Evolutionary conservation across 1,284 basidiomycete species (phyloP).

Genomic region (Serendipita sp.): DNA sequence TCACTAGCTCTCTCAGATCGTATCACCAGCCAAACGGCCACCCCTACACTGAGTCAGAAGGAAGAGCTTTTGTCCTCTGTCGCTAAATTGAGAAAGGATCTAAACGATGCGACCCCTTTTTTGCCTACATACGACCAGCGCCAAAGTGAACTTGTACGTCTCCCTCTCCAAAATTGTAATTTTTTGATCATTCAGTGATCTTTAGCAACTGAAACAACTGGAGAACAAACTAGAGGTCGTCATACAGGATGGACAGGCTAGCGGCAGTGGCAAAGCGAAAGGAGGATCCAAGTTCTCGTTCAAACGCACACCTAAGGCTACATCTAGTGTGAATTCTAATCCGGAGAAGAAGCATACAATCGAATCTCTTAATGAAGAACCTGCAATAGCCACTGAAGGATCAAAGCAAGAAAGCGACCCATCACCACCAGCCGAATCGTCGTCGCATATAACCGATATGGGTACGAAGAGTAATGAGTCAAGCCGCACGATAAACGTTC

Average conservation of each 20-base stretch:
- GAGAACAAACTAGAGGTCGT: slow-evolving; percentile 39
- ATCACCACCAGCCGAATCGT: background rate
- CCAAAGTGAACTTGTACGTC: slow-evolving; percentile 49
- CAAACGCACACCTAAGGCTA: slow-evolving; percentile 29
- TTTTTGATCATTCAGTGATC: background rate
- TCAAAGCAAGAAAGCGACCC: slow-evolving; percentile 12
- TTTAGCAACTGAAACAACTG: slow-evolving; percentile 44
- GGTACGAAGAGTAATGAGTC: background rate
- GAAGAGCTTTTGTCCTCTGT: background rate
- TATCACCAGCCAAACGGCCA: background rate
- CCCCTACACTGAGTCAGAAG: background rate
- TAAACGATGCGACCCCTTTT: slow-evolving; percentile 44
- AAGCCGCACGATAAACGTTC: background rate
- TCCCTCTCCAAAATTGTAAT: background rate
- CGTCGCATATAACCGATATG: slow-evolving; percentile 7
- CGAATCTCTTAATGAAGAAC: too few relatives aligned
- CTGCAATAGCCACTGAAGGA: too few relatives aligned
- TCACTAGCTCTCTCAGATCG: background rate
- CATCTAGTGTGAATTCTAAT: background rate
- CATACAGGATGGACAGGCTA: slow-evolving; percentile 29
- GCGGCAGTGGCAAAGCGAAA: slow-evolving; percentile 14
- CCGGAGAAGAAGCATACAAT: too few relatives aligned
- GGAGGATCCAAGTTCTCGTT: slow-evolving; percentile 44
- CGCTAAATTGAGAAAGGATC: slow-evolving; percentile 39
- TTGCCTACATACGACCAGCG: slow-evolving; percentile 63